Conservation (phyloP, 176 grass and related monocot genomes). For the Bolboschoenus planiculmis region DNA sequence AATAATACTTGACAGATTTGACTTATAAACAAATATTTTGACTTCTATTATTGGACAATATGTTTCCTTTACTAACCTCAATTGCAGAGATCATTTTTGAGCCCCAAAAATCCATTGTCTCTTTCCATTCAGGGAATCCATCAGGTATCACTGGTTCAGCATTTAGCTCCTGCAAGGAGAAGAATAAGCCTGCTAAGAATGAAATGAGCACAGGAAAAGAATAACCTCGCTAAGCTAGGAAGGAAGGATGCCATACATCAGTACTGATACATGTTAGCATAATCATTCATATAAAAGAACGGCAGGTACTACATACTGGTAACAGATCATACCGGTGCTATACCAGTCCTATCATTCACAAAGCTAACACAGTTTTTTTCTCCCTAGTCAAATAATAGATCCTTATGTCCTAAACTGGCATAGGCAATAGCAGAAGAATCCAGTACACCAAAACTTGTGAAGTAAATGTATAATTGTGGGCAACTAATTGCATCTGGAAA, state of each 20-base stretch:
- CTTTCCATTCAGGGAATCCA: conserved; percentile 90
- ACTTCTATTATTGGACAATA: not conserved
- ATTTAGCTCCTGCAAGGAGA: conserved; percentile 64
- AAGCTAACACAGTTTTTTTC: not conserved
- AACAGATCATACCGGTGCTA: not conserved
- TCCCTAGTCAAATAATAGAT: not conserved
- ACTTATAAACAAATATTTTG: conserved; percentile 4
- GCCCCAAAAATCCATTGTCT: conserved; percentile 92
- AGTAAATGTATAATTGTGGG: not conserved
- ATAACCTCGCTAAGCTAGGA: not conserved
- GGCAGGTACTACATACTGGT: not conserved
- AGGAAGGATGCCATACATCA: not conserved
- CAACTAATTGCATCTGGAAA: not conserved
- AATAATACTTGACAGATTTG: not conserved
- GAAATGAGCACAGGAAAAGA: not conserved
- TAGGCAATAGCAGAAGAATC: not conserved
- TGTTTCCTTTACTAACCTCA: conserved; percentile 41
- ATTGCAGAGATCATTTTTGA: conserved; percentile 93
- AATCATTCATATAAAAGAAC: not conserved
- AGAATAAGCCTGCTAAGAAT: not conserved
- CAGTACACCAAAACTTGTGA: not conserved
- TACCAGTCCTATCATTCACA: not conserved
- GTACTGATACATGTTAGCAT: not conserved
- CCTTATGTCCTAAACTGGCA: not conserved
- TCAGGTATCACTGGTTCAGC: conserved; percentile 94